These are phyloP conservation scores for Teratosphaeria zuluensis DNA, from an alignment of 2,329 filamentous ascomycete species.

Conservation along the genomic window DNA sequence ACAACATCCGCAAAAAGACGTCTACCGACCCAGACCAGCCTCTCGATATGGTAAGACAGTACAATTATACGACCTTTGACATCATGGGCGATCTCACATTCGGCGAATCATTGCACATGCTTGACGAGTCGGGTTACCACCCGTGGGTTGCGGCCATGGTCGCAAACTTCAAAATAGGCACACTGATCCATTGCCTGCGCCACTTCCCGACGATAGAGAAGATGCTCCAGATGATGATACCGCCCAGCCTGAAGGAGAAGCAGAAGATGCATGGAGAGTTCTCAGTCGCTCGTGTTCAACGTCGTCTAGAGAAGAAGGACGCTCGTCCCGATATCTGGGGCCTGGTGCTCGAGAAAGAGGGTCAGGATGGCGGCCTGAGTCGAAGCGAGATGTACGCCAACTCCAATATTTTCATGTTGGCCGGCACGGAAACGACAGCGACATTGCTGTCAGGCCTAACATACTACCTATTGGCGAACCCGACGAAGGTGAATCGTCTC, in stretches of 20 bases:
- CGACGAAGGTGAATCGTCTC: slow-evolving; percentile 43
- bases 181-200: not conserved
- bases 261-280: slow-evolving; percentile 1
- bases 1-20: slow-evolving; percentile 23
- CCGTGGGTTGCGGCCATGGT: slow-evolving; percentile 22
- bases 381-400: slow-evolving; percentile 25
- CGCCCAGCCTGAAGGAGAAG: slow-evolving; percentile 1
- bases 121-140: slow-evolving; percentile 25
- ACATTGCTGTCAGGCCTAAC: slow-evolving; percentile 62
- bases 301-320: slow-evolving; percentile 7
- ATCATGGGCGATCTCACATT: slow-evolving; percentile 25
- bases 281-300: slow-evolving; percentile 1
- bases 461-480: slow-evolving; percentile 60
- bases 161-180: slow-evolving; percentile 4
- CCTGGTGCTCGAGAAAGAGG: slow-evolving; percentile 12
- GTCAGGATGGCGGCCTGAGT: slow-evolving; percentile 10
- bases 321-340: slow-evolving; percentile 4
- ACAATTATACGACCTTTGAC: slow-evolving; percentile 23
- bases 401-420: slow-evolving; percentile 38
- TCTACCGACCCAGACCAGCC: slow-evolving; percentile 18
- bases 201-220: slow-evolving; percentile 4
- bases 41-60: slow-evolving; percentile 20
- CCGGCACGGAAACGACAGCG: slow-evolving; percentile 69
- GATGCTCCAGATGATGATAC: slow-evolving; percentile 3
- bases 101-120: slow-evolving; percentile 24